phyloP scores from a whole-genome alignment of 352 stramenopile species.

The Phytophthora syringae region DNA sequence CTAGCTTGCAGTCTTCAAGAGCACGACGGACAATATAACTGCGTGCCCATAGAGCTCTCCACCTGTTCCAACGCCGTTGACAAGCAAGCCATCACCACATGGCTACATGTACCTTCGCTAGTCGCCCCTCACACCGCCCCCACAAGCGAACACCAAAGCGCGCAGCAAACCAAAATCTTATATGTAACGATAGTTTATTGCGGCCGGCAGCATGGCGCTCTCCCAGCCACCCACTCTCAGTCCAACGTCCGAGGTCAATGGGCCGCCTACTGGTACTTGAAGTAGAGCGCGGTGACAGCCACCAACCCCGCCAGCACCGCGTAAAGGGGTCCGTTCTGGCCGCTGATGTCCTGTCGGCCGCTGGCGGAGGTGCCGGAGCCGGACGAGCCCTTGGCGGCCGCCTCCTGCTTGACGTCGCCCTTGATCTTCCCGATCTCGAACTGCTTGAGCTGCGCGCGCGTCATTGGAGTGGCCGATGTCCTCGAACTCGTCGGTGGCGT shows the following conservation, averaged over 20 bases:
- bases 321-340: constrained; percentile 61
- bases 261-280: constrained; percentile 58
- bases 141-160: not conserved
- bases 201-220: constrained; percentile 4
- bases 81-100: too few species aligned
- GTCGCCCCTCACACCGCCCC: constrained; percentile 1
- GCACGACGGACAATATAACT: constrained; percentile 26
- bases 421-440: constrained; percentile 93
- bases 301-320: constrained; percentile 57
- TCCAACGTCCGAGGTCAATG: too few species aligned
- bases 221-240: constrained; percentile 23
- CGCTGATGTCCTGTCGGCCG: constrained; percentile 66
- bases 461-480: constrained; percentile 98
- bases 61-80: too few species aligned
- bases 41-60: constrained; percentile 9
- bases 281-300: constrained; percentile 62
- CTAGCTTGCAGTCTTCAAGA: constrained; percentile 7
- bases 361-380: constrained; percentile 30
- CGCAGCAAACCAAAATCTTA: constrained; percentile 35
- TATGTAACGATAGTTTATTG: constrained; percentile 47
- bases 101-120: constrained; percentile 12
- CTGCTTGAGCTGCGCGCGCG: constrained; percentile 93
- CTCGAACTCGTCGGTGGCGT: constrained; percentile 95
- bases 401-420: constrained; percentile 64
- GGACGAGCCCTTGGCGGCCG: constrained; percentile 8